These are phyloP conservation scores for Fusarium sp. DNA, from an alignment of 2,329 filamentous ascomycete genomes.

Conservation along the genomic window DNA sequence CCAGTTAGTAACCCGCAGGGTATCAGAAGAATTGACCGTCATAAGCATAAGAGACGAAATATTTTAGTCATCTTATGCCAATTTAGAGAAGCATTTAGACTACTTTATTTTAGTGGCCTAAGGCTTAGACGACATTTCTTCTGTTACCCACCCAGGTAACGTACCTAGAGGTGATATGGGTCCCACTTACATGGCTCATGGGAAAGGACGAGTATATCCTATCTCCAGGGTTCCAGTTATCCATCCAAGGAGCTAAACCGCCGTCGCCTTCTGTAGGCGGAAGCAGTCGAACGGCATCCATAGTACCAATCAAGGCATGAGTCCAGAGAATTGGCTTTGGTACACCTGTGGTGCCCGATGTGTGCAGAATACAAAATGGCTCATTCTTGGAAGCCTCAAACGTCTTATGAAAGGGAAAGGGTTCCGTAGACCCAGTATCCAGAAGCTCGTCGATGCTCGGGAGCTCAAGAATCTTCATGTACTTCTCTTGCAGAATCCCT, in stretches of 20 bases:
- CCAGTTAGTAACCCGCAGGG: background rate
- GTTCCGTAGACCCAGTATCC: background rate
- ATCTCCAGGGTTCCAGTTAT: conserved; percentile 37
- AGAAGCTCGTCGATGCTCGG: conserved; percentile 47
- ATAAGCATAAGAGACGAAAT: too few relatives aligned
- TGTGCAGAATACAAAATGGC: conserved; percentile 54
- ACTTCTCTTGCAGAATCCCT: conserved; percentile 37
- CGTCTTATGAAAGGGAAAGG: conserved; percentile 47
- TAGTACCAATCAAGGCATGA: conserved; percentile 48
- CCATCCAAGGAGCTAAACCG: conserved; percentile 44
- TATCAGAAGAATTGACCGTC: too few relatives aligned
- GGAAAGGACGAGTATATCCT: conserved; percentile 47
- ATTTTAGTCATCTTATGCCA: too few relatives aligned
- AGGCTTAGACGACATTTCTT: too few relatives aligned
- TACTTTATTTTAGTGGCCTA: too few relatives aligned
- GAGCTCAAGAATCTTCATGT: conserved; percentile 46
- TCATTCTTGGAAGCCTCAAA: conserved; percentile 50
- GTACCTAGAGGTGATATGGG: rapidly evolving
- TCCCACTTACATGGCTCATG: conserved; percentile 9
- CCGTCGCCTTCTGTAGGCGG: conserved; percentile 46
- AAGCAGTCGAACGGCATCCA: conserved; percentile 53
- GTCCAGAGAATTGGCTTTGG: conserved; percentile 55
- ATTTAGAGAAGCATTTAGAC: too few relatives aligned
- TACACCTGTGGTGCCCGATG: conserved; percentile 56
- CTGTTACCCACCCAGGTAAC: too few relatives aligned